A percentile compares a stretch with the other conserved stretches of the same genome.
These are phyloP conservation scores for Eucalyptus caleyi DNA, from an alignment of 345 rosid genomes.

Conservation along the genomic window DNA sequence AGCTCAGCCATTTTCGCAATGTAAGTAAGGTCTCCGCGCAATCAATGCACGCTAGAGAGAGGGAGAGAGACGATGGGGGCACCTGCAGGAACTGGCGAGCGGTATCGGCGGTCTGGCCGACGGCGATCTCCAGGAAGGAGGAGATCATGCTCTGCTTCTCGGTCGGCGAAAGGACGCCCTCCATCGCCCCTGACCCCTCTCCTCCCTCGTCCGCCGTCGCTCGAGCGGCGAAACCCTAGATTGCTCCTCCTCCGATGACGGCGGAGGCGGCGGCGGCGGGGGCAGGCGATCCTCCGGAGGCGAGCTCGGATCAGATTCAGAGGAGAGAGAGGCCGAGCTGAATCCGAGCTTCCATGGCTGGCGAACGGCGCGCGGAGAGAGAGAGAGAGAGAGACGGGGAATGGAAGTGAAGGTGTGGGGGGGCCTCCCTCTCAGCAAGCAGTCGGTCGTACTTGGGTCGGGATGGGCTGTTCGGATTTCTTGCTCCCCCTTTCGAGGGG, in stretches of 20 bases:
- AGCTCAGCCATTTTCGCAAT: background rate
- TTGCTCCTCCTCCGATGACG: background rate
- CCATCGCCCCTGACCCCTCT: constrained; percentile 6
- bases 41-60: background rate
- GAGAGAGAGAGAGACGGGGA: background rate
- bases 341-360: background rate
- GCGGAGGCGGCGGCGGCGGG: background rate
- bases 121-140: constrained; percentile 97
- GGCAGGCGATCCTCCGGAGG: background rate
- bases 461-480: background rate
- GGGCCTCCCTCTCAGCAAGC: background rate
- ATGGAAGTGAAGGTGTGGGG: background rate
- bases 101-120: constrained; percentile 82
- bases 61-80: background rate
- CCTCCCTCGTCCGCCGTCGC: background rate
- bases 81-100: constrained; percentile 92
- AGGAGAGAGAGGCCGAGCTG: background rate
- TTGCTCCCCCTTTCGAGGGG: background rate
- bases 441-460: background rate
- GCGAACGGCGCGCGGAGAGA: background rate
- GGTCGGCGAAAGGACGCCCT: constrained; percentile 27
- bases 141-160: constrained; percentile 73
- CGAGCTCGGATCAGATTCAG: background rate
- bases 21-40: background rate
- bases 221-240: background rate